Base-by-base conservation (phyloP, 169 alveolate genomes). In the Plasmodium falciparum region DNA sequence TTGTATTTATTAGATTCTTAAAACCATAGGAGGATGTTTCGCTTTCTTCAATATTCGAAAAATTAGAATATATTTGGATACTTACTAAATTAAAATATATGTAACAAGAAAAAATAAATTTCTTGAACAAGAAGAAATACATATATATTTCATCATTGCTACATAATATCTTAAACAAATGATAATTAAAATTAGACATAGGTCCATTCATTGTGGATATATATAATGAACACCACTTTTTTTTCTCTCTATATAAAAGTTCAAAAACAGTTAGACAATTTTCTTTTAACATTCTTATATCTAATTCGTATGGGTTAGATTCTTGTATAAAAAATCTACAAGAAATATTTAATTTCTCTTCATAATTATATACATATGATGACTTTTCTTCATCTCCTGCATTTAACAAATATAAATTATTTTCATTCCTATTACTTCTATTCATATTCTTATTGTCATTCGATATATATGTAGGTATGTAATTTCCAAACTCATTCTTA, bases 101-200 rank as follows among this genome's bases (percentile, higher is more conserved):
- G 12, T 80, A 80, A 39, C 90, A 67, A 0, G 90, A 69, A 80
- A 70, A 69, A 17, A 80, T 80, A 67, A 80, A 80, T 45, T 70
- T 80, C 52, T 80, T 80, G 22, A 80, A 69, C 26, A 80, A 15
- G 70, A 70, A 66, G 50, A 80, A 80, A 15, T 80, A 80, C 83
- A 69, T 80, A 24, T 80, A 80, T 29, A 80, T 80, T 47, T 80
- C 74, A 50, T 80, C 83, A 47, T 67, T 56, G 20, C 83, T 58
- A 71, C 78, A 70, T 59, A 80, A 67, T 24, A 80, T 80, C 58
- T 80, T 80, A 69, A 67, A 80, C 24, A 80, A 70, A 58, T 80
- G 90, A 56, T 80, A 80, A 69, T 80, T 50, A 80, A 80, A 70
- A 80, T 80, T 80, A 39, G 83, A 69, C 90, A 80, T 80, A 1